Conservation (phyloP, 2,329 filamentous ascomycete genomes). For the Juglanconis oblonga region DNA sequence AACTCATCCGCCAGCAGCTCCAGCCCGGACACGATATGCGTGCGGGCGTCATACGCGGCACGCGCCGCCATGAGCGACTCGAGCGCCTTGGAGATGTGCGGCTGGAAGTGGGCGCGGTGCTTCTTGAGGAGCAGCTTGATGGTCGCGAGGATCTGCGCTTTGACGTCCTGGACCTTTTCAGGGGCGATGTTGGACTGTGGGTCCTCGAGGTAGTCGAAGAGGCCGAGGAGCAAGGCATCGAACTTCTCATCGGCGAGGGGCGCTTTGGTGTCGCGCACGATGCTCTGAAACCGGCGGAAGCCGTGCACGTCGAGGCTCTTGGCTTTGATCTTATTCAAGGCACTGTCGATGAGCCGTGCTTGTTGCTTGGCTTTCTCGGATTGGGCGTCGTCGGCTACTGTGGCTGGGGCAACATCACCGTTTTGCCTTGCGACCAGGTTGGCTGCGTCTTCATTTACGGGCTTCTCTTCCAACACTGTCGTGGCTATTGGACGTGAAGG, state of each 20-base stretch:
- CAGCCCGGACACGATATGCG: conserved; percentile 71
- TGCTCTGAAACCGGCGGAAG: conserved; percentile 73
- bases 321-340: conserved; percentile 68
- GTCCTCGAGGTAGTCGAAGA: conserved; percentile 71
- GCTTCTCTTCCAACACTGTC: conserved; percentile 57
- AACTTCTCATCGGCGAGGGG: conserved; percentile 67
- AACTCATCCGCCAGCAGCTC: conserved; percentile 73
- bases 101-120: conserved; percentile 62
- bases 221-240: conserved; percentile 61
- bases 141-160: conserved; percentile 71
- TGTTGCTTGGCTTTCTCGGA: conserved; percentile 57
- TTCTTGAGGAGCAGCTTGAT: conserved; percentile 70
- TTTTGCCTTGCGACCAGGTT: conserved; percentile 26
- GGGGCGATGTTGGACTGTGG: conserved; percentile 51
- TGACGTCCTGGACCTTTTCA: conserved; percentile 69
- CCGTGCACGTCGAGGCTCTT: conserved; percentile 76
- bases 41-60: conserved; percentile 62
- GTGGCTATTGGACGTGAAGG: conserved; percentile 33
- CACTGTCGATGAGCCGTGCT: conserved; percentile 66
- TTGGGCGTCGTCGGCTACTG: conserved; percentile 27
- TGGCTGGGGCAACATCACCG: conserved; percentile 8
- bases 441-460: conserved; percentile 55
- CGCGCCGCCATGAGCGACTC: conserved; percentile 65
- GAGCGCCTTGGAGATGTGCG: conserved; percentile 66
- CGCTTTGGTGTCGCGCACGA: conserved; percentile 65